A percentile compares a stretch with the other conserved stretches of the same genome.
Conservation (phyloP, 345 rosid species). For the Conringia planisiliqua region DNA sequence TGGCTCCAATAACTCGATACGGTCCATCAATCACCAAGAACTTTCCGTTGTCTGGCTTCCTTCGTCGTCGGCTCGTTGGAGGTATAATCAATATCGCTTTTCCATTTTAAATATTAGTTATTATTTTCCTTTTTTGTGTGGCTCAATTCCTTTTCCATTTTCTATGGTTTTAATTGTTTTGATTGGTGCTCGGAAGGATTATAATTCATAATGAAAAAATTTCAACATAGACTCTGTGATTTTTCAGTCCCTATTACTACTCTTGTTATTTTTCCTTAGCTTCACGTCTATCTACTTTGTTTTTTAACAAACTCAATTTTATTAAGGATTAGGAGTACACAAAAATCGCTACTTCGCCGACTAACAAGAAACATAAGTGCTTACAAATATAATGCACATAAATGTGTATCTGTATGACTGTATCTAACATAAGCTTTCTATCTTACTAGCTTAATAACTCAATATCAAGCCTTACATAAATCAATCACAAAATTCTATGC, state of each 20-base stretch:
- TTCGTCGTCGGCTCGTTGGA: conserved; percentile 35
- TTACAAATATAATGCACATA: neutral
- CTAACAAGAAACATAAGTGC: neutral
- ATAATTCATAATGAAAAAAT: too few relatives aligned
- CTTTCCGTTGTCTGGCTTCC: conserved; percentile 26
- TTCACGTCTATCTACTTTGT: too few relatives aligned
- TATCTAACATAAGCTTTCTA: too few relatives aligned
- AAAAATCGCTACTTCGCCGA: too few relatives aligned
- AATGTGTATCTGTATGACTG: neutral
- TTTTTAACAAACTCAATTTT: too few relatives aligned
- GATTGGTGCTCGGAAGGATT: too few relatives aligned
- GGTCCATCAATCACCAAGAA: conserved; percentile 20
- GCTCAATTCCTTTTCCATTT: too few relatives aligned
- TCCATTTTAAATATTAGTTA: neutral
- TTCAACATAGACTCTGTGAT: too few relatives aligned
- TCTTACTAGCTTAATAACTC: neutral
- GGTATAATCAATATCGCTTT: conserved; percentile 6
- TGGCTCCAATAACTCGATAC: conserved; percentile 8
- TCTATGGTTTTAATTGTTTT: neutral
- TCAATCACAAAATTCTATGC: neutral
- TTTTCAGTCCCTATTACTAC: too few relatives aligned
- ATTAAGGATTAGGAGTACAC: too few relatives aligned
- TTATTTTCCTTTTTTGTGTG: neutral
- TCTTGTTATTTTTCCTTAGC: too few relatives aligned
- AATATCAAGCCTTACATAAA: neutral